Conservation (phyloP, 331 rosid genomes). For the Quercus tomentella region DNA sequence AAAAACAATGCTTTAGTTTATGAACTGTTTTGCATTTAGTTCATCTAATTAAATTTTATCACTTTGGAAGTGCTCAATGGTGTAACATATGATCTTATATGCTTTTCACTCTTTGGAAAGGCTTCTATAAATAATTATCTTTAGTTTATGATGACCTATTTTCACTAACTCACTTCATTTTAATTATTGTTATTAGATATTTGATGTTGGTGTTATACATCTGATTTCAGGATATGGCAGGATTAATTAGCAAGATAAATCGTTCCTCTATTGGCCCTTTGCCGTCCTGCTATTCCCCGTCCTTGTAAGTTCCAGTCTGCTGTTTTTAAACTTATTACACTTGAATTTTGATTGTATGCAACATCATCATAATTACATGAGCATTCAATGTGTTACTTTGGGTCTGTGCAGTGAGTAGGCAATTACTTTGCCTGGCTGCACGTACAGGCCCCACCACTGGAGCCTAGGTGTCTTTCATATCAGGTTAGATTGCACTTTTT, state of each 20-base stretch:
- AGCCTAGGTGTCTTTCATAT: background rate
- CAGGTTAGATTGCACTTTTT: background rate
- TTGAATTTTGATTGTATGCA: background rate
- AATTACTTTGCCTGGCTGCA: slow-evolving; percentile 2
- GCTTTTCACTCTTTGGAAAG: background rate
- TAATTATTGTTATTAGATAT: slow-evolving; percentile 6
- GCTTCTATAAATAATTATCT: slow-evolving; percentile 15
- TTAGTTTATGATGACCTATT: background rate
- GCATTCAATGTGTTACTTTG: background rate
- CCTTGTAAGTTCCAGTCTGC: slow-evolving; percentile 58
- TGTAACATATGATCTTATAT: background rate
- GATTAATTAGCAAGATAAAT: slow-evolving; percentile 94
- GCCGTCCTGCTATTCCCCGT: slow-evolving; percentile 93
- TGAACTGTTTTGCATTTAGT: background rate
- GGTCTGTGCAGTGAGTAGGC: background rate
- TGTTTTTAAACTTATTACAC: slow-evolving; percentile 12
- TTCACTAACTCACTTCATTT: background rate
- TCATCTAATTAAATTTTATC: background rate
- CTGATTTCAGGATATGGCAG: slow-evolving; percentile 94
- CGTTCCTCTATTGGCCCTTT: slow-evolving; percentile 97
- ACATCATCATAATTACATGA: background rate
- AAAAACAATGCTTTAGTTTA: background rate
- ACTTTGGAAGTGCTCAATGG: background rate
- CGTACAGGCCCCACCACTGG: background rate
- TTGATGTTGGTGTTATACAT: slow-evolving; percentile 20